Evolutionary conservation across 2,329 filamentous ascomycete species (phyloP), one percentile per base, ranked within the genome.

Genomic region (Fusarium sp.): DNA sequence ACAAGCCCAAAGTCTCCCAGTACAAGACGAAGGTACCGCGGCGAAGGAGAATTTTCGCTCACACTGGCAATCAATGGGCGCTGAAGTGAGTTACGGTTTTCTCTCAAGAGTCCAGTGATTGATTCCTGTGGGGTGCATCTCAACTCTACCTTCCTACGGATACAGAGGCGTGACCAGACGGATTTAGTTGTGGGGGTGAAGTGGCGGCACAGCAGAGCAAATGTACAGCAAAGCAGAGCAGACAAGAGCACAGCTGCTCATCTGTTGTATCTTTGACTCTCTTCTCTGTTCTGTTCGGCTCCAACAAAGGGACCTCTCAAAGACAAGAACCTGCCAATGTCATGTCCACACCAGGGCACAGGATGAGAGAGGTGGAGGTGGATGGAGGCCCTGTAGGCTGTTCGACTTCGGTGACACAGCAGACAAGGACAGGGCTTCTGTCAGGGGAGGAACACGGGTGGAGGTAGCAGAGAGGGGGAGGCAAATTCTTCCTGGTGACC

Each of bases 401-500:
- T 31, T 52, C 35, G 16, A 52, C 48, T 52, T 58, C 67, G 64
- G 68, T 54, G 55, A 64, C 67, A 59, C 69, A 74, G 68, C 68
- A 67, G 56, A 69, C 71, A 74, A 66, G 71, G 71, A 71, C 71
- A 63, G 60, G 71, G 65, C 60, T 46, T 56, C 66, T 71, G 62
- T 69, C 71, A 72, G 71, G 71, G 69, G 60, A 73, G 60, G 66
- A 66, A 71, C 71, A 65, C 71, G 66, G 63, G 68, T 71, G 66
- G 71, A 72, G 58, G 66, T 72, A 70, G 58, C 58, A 69, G 66
- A 73, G 71, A 73, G 71, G 71, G 71, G 71, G 71, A 69, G 71
- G 71, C 71, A 69, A 74, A 74, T 56, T 64, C 60, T 68, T 67
- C 72, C 72, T 74, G 72, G 65, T 74, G 72, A 74, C 72, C 72